Percentiles rank a stretch among this genome's conserved stretches.
Evolutionary conservation across 2,329 filamentous ascomycete species (phyloP).

Genomic region (Cercospora zeina): DNA sequence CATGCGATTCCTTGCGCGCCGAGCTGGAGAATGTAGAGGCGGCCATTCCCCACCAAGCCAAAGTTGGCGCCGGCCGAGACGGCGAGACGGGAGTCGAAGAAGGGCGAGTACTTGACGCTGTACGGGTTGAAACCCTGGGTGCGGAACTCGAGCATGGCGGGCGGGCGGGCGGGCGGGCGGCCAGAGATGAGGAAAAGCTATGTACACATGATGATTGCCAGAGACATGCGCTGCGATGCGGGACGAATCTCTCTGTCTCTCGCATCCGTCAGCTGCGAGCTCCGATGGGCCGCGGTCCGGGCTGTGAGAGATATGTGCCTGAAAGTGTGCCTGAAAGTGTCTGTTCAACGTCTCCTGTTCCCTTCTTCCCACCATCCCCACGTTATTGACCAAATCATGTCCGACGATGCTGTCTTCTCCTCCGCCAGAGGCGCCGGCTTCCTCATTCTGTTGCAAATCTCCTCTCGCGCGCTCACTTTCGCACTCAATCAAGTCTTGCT

Average conservation of each 20-base stretch:
- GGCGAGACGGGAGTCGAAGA: conserved; percentile 91
- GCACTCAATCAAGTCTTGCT: conserved; percentile 87
- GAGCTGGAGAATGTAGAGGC: conserved; percentile 79
- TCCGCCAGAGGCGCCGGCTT: conserved; percentile 74
- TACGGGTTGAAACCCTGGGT: conserved; percentile 95
- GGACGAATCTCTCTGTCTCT: not conserved
- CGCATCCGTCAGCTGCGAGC: conserved; percentile 4
- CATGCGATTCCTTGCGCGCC: conserved; percentile 80
- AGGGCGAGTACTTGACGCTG: conserved; percentile 96
- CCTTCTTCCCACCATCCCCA: not conserved
- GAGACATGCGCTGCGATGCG: not conserved
- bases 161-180: too few relatives aligned
- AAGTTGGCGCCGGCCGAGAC: conserved; percentile 92
- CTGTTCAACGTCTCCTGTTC: conserved; percentile 9
- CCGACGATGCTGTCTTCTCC: conserved; percentile 41
- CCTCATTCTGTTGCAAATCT: conserved; percentile 83
- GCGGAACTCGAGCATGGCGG: conserved; percentile 70
- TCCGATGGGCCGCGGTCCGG: conserved; percentile 1
- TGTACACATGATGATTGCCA: conserved; percentile 10
- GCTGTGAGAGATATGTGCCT: not conserved
- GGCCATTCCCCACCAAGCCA: conserved; percentile 93
- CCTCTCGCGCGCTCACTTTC: conserved; percentile 86
- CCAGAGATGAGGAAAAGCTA: not conserved
- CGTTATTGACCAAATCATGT: conserved; percentile 25
- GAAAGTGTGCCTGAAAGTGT: not conserved